Conservation (phyloP, 169 alveolate species). For the Eimeria acervulina region DNA sequence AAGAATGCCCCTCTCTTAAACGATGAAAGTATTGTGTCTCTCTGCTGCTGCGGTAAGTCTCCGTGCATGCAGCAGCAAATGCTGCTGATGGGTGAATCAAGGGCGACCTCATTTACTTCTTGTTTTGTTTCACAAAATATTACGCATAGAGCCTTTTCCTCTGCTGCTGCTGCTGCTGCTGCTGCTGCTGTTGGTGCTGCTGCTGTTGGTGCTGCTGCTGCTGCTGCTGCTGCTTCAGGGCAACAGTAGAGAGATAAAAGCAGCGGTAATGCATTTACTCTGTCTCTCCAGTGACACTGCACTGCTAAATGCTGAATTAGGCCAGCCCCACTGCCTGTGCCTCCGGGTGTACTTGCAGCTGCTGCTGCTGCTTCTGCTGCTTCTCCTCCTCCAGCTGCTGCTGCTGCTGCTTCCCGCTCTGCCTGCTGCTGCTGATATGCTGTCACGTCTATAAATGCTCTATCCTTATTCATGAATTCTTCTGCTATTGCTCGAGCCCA, state of each 20-base stretch:
- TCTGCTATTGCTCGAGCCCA: slow-evolving; percentile 93
- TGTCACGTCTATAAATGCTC: slow-evolving; percentile 44
- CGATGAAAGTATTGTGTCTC: slow-evolving; percentile 93
- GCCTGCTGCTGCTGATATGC: slow-evolving; percentile 15
- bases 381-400: too few species aligned
- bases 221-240: neutral
- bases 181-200: neutral
- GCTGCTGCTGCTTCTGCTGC: neutral
- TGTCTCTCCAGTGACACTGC: slow-evolving; percentile 91
- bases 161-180: slow-evolving; percentile 84
- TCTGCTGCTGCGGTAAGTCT: slow-evolving; percentile 94
- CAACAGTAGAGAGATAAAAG: slow-evolving; percentile 87
- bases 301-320: slow-evolving; percentile 90
- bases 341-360: slow-evolving; percentile 2
- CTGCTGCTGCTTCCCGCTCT: neutral
- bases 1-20: slow-evolving; percentile 90
- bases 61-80: slow-evolving; percentile 93
- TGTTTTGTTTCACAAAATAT: slow-evolving; percentile 95
- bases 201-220: neutral
- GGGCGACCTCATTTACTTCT: slow-evolving; percentile 93
- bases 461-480: slow-evolving; percentile 83
- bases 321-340: neutral
- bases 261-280: slow-evolving; percentile 93
- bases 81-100: slow-evolving; percentile 89
- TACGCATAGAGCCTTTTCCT: slow-evolving; percentile 87